A percentile compares a stretch with the other conserved stretches of the same genome.
These are phyloP conservation scores for Suillus weaverae DNA, from an alignment of 768 basidiomycete species.

Conservation along the genomic window DNA sequence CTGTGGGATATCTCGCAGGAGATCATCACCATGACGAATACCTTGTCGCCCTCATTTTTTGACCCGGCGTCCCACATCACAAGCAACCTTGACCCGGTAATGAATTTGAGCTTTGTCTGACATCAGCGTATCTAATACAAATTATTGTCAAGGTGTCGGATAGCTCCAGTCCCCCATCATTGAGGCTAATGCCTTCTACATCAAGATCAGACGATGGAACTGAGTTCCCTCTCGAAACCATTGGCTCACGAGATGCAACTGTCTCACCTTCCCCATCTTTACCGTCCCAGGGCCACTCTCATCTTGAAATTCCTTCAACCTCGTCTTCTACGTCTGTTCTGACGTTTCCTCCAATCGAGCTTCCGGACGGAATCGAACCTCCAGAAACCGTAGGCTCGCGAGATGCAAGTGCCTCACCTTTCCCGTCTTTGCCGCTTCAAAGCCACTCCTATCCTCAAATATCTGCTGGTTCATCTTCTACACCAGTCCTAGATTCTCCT, in stretches of 20 bases:
- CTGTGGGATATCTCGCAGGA: background rate
- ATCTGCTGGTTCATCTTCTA: background rate
- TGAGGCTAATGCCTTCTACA: background rate
- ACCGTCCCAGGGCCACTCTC: too few species aligned
- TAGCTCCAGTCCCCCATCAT: background rate
- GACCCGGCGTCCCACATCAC: background rate
- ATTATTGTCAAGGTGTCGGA: background rate
- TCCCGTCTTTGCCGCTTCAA: background rate
- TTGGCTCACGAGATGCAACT: too few species aligned
- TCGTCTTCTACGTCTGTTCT: background rate
- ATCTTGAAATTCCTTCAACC: background rate
- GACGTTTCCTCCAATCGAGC: too few species aligned
- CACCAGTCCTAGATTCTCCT: background rate
- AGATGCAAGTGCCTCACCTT: background rate
- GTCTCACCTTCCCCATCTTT: too few species aligned
- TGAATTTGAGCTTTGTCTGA: background rate
- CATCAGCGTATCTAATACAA: background rate
- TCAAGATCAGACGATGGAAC: too few species aligned
- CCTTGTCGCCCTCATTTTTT: background rate
- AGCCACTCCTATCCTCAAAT: background rate
- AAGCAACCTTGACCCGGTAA: background rate
- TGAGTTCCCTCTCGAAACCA: too few species aligned
- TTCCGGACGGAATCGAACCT: background rate
- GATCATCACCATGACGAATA: background rate
- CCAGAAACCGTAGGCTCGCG: background rate